Conservation (phyloP, 306 rosid species). For the Nissolia schottii region DNA sequence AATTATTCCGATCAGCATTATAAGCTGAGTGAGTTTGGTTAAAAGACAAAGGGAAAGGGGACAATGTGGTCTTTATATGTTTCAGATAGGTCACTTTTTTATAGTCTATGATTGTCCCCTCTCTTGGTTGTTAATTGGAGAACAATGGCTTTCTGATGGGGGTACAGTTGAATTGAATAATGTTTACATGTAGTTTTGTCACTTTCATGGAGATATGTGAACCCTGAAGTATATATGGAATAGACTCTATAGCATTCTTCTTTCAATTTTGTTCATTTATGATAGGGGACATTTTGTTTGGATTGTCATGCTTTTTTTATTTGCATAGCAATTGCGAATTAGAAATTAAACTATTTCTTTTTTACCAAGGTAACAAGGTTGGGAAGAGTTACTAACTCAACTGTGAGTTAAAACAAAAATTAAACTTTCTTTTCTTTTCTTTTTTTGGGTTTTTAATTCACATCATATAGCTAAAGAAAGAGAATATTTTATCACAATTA, state of each 20-base stretch:
- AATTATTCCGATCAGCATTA: not conserved
- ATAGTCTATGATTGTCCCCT: not conserved
- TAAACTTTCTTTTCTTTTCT: too few relatives aligned
- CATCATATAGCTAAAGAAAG: not conserved
- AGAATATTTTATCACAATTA: not conserved
- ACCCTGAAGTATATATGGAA: not conserved
- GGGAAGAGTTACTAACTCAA: too few relatives aligned
- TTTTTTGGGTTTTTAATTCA: not conserved
- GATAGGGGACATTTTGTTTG: not conserved
- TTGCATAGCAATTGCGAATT: not conserved
- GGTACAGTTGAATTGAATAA: not conserved
- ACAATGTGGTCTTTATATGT: slow-evolving; percentile 8
- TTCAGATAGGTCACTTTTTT: slow-evolving; percentile 1
- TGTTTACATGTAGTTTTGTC: slow-evolving; percentile 3
- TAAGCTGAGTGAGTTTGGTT: slow-evolving; percentile 11
- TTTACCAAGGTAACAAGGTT: too few relatives aligned
- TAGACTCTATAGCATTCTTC: not conserved
- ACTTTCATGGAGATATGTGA: slow-evolving; percentile 9
- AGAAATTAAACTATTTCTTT: not conserved
- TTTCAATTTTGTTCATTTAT: not conserved
- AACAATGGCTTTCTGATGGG: not conserved
- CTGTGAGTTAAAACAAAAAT: too few relatives aligned
- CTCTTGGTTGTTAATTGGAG: slow-evolving; percentile 2
- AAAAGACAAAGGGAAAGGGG: slow-evolving; percentile 12
- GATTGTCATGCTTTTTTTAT: not conserved